These are phyloP conservation scores for Boletus eberwhitei DNA, from an alignment of 768 basidiomycete species.

Conservation along the genomic window DNA sequence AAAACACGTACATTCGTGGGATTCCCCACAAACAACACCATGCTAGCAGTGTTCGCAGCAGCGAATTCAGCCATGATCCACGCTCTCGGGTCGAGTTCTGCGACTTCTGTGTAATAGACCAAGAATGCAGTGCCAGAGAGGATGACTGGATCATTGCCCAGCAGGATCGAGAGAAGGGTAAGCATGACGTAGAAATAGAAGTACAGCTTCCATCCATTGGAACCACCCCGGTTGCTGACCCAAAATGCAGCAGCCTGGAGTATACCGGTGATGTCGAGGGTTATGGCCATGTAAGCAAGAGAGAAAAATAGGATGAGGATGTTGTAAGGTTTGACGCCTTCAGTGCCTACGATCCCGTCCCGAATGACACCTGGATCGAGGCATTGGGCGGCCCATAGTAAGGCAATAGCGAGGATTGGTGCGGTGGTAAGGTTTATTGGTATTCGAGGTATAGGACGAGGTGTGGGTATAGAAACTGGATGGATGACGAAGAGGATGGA, in stretches of 20 bases:
- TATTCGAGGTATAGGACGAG: slow-evolving; percentile 32
- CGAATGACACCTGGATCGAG: slow-evolving; percentile 49
- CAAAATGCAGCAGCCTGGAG: slow-evolving; percentile 85
- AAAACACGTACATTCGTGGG: slow-evolving; percentile 67
- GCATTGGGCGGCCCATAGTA: slow-evolving; percentile 57
- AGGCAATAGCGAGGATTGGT: slow-evolving; percentile 48
- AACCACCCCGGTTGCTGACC: slow-evolving; percentile 78
- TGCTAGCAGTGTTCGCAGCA: slow-evolving; percentile 75
- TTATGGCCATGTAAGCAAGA: slow-evolving; percentile 89
- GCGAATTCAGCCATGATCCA: slow-evolving; percentile 79
- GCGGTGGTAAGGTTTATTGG: slow-evolving; percentile 51
- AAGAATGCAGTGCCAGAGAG: slow-evolving; percentile 89
- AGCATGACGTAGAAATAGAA: slow-evolving; percentile 83
- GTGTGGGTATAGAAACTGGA: slow-evolving; percentile 41
- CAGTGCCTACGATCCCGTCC: slow-evolving; percentile 74
- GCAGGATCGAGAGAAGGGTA: slow-evolving; percentile 65
- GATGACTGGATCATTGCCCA: slow-evolving; percentile 96
- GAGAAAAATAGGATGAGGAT: slow-evolving; percentile 92
- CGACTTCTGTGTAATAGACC: slow-evolving; percentile 77
- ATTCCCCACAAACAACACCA: slow-evolving; percentile 80
- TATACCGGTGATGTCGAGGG: slow-evolving; percentile 85
- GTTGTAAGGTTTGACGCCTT: slow-evolving; percentile 84
- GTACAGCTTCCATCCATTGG: slow-evolving; percentile 69
- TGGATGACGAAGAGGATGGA: slow-evolving; percentile 53
- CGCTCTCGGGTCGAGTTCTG: slow-evolving; percentile 46